A percentile compares a stretch with the other conserved stretches of the same genome.
Conservation (phyloP, 2,329 filamentous ascomycete genomes). For the Sporothrix luriei region DNA sequence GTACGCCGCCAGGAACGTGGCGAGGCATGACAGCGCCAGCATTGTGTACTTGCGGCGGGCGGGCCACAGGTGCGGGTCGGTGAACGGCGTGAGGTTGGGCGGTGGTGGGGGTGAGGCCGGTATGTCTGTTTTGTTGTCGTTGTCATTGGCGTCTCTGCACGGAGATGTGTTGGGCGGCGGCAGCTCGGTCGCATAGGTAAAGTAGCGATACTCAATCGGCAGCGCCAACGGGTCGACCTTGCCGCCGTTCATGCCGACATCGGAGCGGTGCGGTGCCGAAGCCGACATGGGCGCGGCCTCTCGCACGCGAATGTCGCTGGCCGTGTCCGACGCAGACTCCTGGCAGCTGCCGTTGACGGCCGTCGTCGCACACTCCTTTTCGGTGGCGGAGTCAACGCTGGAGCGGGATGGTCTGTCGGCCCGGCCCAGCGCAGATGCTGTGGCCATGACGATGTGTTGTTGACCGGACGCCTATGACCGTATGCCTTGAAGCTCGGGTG, state of each 20-base stretch:
- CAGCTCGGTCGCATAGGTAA: constrained; percentile 47
- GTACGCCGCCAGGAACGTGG: constrained; percentile 77
- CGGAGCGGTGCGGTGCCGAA: neutral
- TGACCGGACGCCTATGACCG: neutral
- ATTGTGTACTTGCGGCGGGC: constrained; percentile 67
- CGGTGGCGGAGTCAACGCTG: neutral
- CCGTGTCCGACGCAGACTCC: constrained; percentile 21
- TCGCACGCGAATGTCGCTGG: constrained; percentile 7
- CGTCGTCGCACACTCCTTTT: constrained; percentile 11
- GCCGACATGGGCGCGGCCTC: neutral
- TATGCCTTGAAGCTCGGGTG: neutral
- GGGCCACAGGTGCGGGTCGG: constrained; percentile 75
- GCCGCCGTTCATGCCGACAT: neutral
- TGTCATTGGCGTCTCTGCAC: neutral
- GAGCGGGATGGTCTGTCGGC: neutral
- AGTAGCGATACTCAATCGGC: constrained; percentile 46
- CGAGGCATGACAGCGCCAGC: constrained; percentile 72
- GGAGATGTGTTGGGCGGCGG: constrained; percentile 39
- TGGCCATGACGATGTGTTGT: neutral
- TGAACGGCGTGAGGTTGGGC: constrained; percentile 68
- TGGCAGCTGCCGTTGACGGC: constrained; percentile 10
- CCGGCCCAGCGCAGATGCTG: neutral
- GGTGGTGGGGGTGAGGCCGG: constrained; percentile 41
- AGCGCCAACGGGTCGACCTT: constrained; percentile 22
- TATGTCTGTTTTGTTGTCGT: constrained; percentile 34